Evolutionary conservation across 164 flowering plant genomes (phyloP), one percentile per base, ranked within the genome.

Genomic region (Piper longum): DNA sequence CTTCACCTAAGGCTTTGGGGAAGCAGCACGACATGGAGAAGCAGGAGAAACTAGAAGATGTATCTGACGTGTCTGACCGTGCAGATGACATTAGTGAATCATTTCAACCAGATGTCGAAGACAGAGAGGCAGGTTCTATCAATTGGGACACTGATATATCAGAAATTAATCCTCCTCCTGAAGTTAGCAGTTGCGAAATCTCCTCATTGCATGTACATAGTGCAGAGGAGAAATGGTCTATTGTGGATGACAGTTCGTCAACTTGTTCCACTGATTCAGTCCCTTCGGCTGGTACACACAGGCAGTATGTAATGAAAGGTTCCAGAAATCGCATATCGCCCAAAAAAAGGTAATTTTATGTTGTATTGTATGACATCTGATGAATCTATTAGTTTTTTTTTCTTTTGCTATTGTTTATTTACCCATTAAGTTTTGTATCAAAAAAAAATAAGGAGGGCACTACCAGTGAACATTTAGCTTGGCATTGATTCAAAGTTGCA

Each of bases 181-280:
- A 86, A 73, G 80, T 82, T 44, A 67, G 83, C 70, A 76, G 80
- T 70, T 79, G 81, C 69, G 82, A 75, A 41, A 48, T 74, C 41
- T 69, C 70, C 70, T 76, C 73, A 11, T 66, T 82, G 57, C 73
- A 79, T 71, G 72, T 76, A 16, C 89, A 79, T 66, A 82, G 83
- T 83, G 95, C 55, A 36, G 71, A 62, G 54, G 85, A 82, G 43
- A 85, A 73, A 67, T 85, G 77, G 42, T 77, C 88, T 36, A 54
- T 71, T 26, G 75, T 88, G 88, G 99, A 95, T 81, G 98, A 95
- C 72, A 87, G 96, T 70, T 95, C 98, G 26, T 95, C 99, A 39
- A 91, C 98, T 19, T 87, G 96, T 75, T 95, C 99, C 54, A 86
- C 93, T 7, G 98, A 91, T 64, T 95, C 99, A 3, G 80, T 86